These are phyloP conservation scores for Ceratobasidium sp. DNA, from an alignment of 1,284 basidiomycete species.

Conservation along the genomic window DNA sequence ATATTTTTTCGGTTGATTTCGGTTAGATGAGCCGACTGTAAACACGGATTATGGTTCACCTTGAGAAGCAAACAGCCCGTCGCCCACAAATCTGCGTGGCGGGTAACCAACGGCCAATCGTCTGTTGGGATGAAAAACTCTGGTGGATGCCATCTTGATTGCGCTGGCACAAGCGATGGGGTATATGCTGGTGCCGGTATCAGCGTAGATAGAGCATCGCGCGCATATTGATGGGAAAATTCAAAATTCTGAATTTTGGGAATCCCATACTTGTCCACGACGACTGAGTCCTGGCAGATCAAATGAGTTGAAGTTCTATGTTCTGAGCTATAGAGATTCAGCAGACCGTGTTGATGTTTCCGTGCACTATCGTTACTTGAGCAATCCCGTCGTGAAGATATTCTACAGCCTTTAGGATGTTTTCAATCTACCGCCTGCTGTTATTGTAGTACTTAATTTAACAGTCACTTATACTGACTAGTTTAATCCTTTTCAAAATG, in stretches of 20 bases:
- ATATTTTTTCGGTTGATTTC: neutral
- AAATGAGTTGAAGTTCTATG: neutral
- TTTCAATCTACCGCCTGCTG: conserved; percentile 2
- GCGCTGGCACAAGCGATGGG: neutral
- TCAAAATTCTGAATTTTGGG: conserved; percentile 5
- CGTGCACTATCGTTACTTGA: conserved; percentile 12
- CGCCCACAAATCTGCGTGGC: conserved; percentile 26
- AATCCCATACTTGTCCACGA: conserved; percentile 8
- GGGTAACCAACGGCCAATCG: conserved; percentile 9
- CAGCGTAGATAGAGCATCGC: neutral
- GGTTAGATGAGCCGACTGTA: neutral
- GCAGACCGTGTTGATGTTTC: conserved; percentile 14
- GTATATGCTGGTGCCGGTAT: neutral
- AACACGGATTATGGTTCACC: neutral
- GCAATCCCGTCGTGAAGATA: conserved; percentile 26
- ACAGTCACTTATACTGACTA: neutral
- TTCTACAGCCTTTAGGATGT: conserved; percentile 3
- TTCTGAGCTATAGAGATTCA: neutral
- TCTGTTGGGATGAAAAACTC: neutral
- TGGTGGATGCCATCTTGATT: conserved; percentile 30
- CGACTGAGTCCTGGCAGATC: neutral
- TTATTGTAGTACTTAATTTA: neutral
- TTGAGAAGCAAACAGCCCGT: conserved; percentile 5
- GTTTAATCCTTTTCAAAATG: neutral
- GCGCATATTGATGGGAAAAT: conserved; percentile 16